These are phyloP conservation scores for Zymoseptoria crescenta DNA, from an alignment of 2,329 filamentous ascomycete genomes.

Conservation along the genomic window DNA sequence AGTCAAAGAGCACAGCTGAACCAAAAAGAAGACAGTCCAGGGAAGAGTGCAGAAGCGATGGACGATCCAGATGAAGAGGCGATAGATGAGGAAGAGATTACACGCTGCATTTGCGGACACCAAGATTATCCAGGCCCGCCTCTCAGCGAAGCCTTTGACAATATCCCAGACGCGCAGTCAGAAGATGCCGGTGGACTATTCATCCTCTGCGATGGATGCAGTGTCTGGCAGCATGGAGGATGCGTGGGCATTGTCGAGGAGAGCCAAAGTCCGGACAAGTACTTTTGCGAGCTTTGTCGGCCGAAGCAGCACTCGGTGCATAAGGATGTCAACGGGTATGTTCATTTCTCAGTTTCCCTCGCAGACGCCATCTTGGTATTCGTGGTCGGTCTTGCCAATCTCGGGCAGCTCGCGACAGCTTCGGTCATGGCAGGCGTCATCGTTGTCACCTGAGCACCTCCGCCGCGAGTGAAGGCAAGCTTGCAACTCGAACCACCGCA, in stretches of 20 bases:
- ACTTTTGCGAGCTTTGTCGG: conserved; percentile 93
- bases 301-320: conserved; percentile 84
- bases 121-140: conserved; percentile 87
- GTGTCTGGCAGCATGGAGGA: conserved; percentile 97
- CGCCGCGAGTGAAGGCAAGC: conserved; percentile 1
- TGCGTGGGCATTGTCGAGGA: conserved; percentile 97
- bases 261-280: conserved; percentile 86
- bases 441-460: conserved; percentile 1
- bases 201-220: conserved; percentile 95
- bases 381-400: neutral
- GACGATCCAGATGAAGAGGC: conserved; percentile 52
- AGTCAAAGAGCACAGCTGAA: conserved; percentile 69
- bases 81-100: conserved; percentile 79
- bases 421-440: neutral
- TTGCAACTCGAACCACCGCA: conserved; percentile 2
- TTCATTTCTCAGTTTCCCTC: neutral
- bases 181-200: conserved; percentile 92
- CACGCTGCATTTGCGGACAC: conserved; percentile 87
- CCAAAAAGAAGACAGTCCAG: conserved; percentile 45
- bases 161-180: conserved; percentile 50
- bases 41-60: conserved; percentile 31
- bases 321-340: conserved; percentile 77
- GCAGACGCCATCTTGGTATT: neutral
- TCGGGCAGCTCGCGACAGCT: neutral
- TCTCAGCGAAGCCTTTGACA: conserved; percentile 43